These are phyloP conservation scores for Leptosphaerulina australis DNA, from an alignment of 2,329 filamentous ascomycete species.

Conservation along the genomic window DNA sequence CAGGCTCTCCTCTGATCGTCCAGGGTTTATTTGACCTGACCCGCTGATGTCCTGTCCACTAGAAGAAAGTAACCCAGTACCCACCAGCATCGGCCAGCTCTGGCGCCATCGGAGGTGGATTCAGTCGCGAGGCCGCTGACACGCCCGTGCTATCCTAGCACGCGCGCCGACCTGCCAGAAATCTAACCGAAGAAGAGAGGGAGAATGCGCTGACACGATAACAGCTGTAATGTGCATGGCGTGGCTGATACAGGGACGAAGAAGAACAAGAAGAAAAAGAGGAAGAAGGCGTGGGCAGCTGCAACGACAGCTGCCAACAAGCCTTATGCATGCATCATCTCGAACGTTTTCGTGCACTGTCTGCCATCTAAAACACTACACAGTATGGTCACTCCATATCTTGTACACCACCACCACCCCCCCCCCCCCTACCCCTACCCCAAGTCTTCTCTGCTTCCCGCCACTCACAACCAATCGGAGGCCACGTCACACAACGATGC, in stretches of 20 bases:
- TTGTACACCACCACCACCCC: background rate
- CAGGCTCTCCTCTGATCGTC: slow-evolving; percentile 15
- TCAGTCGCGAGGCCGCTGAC: background rate
- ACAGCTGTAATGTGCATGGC: background rate
- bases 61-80: slow-evolving; percentile 8
- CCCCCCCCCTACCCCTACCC: too few species aligned
- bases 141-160: slow-evolving; percentile 14
- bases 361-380: background rate
- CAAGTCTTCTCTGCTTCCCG: background rate
- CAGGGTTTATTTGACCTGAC: slow-evolving; percentile 18
- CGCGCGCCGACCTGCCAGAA: background rate
- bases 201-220: background rate
- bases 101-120: slow-evolving; percentile 9
- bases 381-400: background rate
- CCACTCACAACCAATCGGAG: background rate
- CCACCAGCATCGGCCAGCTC: slow-evolving; percentile 1
- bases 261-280: background rate
- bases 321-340: background rate
- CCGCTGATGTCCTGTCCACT: slow-evolving; percentile 19
- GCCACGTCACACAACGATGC: slow-evolving; percentile 21
- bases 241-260: background rate
- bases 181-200: slow-evolving; percentile 1
- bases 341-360: background rate
- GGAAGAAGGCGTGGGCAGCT: background rate
- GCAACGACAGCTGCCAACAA: background rate